These are phyloP conservation scores for Apiospora pterosperma DNA, from an alignment of 2,329 filamentous ascomycete species.

Conservation along the genomic window DNA sequence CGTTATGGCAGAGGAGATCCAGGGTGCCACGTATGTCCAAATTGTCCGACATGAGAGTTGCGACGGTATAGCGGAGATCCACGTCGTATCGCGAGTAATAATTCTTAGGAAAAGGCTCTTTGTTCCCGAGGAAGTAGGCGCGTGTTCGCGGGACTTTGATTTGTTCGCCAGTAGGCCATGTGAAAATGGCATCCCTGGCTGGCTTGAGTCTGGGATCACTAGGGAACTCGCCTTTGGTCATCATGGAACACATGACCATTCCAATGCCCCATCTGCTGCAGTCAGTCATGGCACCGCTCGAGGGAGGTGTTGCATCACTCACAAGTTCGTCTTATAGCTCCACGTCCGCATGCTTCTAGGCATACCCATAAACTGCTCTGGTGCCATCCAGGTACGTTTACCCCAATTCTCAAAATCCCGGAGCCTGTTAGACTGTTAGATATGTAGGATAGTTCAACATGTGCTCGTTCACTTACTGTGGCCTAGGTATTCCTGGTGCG, in stretches of 20 bases:
- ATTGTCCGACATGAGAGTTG: not conserved
- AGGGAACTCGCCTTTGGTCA: not conserved
- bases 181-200: not conserved
- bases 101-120: not conserved
- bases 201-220: not conserved
- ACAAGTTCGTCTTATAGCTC: not conserved
- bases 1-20: not conserved
- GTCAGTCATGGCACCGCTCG: not conserved
- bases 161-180: not conserved
- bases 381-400: not conserved
- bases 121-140: not conserved
- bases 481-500: too few species aligned
- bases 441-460: not conserved
- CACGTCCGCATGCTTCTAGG: not conserved
- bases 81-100: not conserved
- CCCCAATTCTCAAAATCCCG: not conserved
- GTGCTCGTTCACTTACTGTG: not conserved
- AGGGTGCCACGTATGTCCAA: not conserved
- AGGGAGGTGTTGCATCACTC: not conserved
- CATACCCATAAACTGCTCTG: not conserved
- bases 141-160: not conserved
- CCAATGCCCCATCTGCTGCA: not conserved
- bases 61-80: not conserved
- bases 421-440: not conserved
- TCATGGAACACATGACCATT: not conserved